phyloP scores from a whole-genome alignment of 495 filamentous ascomycete genomes.

The Neurospora intermedia region DNA sequence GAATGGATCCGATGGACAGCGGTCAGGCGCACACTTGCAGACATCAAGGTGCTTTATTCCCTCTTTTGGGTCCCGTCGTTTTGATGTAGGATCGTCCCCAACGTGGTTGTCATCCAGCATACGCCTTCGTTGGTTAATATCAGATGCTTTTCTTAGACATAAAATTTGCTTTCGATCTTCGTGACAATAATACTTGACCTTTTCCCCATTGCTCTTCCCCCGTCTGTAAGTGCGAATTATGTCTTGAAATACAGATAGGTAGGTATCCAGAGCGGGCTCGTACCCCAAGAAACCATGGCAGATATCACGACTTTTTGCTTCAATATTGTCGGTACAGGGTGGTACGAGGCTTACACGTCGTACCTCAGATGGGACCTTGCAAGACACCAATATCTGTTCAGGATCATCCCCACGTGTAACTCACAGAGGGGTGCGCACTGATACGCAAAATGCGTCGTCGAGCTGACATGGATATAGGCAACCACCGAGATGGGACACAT shows the following conservation, averaged over 20 bases:
- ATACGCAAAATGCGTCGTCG: neutral
- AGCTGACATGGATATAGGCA: constrained; percentile 5
- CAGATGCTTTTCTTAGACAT: neutral
- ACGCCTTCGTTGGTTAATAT: neutral
- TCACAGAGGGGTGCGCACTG: neutral
- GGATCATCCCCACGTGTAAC: constrained; percentile 23
- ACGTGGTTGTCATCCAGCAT: neutral
- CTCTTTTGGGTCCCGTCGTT: neutral
- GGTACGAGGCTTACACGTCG: constrained; percentile 5
- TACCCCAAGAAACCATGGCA: neutral
- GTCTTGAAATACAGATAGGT: neutral
- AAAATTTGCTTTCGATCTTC: neutral
- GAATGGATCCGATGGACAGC: neutral
- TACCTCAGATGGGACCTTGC: neutral
- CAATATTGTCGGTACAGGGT: neutral
- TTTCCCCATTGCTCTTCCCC: neutral
- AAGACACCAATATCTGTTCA: constrained; percentile 17
- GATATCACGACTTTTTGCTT: neutral
- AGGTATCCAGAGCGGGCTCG: neutral
- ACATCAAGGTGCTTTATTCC: neutral
- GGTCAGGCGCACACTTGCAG: neutral
- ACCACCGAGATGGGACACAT: neutral
- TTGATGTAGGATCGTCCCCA: neutral
- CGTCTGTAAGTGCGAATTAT: neutral
- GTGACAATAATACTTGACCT: neutral